Base-by-base conservation (phyloP, 495 filamentous ascomycete species). In the Hyphodiscus hymeniophilus region DNA sequence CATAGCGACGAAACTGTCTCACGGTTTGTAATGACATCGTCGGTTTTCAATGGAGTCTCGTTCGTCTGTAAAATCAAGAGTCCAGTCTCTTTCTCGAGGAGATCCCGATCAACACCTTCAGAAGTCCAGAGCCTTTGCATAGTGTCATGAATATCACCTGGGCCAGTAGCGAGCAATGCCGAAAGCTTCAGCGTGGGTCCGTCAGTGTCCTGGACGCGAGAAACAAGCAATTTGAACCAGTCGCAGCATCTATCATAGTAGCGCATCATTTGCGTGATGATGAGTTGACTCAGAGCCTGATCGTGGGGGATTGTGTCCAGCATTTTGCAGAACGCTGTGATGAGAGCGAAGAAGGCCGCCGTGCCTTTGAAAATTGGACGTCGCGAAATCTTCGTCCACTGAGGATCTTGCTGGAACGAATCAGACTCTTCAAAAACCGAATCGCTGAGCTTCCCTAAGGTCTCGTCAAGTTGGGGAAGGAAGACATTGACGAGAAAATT, bases 401-500 rank as follows among this genome's bases (percentile, higher is more conserved):
- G 76, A 3, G 86, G 71, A 55, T 97, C 89, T 65, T 88, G 75
- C 39, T 85, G 84, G 61, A 96, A 99, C 15, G 89, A 84, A 63
- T 96, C 88, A 8, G 80, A 60, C 36, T 91, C 87, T 55, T 85
- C 84, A 60, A 90, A 86, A 16, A 84, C 84, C 36, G 84, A 76
- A 26, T 84, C 82, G 62, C 87, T 88, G 23, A 95, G 71, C 60
- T 99, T 94, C 11, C 82, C 80, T 6, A 99, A 78, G 0, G 94
- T 95, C 59, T 99, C 92, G 44, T 99, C 92, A 12, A 99, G 68
- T 58, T 96, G 94, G 16, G 92, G 92, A 47, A 91, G 85, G 69
- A 99, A 99, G 30, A 97, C 90, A 57, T 97, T 97, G 63, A 97
- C 82, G 45, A 99, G 77, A 65, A 97, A 97, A 62, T 99, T 94